Evolutionary conservation across 2,329 filamentous ascomycete species (phyloP).

Genomic region (Colletotrichum chlorophyti): DNA sequence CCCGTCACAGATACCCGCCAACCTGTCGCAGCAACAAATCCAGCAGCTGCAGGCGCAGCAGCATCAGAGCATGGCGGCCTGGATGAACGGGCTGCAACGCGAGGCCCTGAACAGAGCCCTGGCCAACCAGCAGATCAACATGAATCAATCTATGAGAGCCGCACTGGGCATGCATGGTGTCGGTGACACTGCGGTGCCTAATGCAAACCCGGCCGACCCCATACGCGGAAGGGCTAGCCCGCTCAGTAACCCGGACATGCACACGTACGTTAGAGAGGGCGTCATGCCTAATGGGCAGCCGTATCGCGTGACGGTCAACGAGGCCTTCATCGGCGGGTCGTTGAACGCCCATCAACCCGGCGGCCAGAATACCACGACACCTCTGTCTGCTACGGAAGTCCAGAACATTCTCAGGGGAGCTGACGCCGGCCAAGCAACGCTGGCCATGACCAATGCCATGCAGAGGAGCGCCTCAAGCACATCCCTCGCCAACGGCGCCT

Average conservation of each 20-base stretch:
- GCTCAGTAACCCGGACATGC: constrained; percentile 27
- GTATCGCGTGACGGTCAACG: constrained; percentile 30
- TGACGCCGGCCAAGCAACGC: constrained; percentile 52
- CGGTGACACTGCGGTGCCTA: constrained; percentile 39
- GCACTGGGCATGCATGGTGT: constrained; percentile 48
- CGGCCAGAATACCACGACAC: constrained; percentile 9
- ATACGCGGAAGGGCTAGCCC: constrained; percentile 39
- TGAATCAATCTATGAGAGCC: constrained; percentile 50
- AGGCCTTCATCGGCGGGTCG: constrained; percentile 21
- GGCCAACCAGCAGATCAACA: constrained; percentile 50
- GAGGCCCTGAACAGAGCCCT: constrained; percentile 51
- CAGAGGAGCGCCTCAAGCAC: constrained; percentile 57
- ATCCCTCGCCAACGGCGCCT: constrained; percentile 44
- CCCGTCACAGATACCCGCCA: constrained; percentile 34
- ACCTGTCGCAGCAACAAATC: constrained; percentile 27
- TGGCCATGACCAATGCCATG: constrained; percentile 54
- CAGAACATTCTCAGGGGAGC: constrained; percentile 53
- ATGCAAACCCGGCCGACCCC: constrained; percentile 32
- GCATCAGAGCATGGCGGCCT: constrained; percentile 51
- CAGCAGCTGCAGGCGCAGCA: constrained; percentile 37
- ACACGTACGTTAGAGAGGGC: constrained; percentile 27
- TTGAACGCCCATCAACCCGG: constrained; percentile 15
- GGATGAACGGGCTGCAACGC: constrained; percentile 54
- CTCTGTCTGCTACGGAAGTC: constrained; percentile 49
- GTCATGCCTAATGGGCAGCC: constrained; percentile 28